Percentiles rank a stretch among this genome's conserved stretches.
These are phyloP conservation scores for Hericium alpestre DNA, from an alignment of 768 basidiomycete species.

Conservation along the genomic window DNA sequence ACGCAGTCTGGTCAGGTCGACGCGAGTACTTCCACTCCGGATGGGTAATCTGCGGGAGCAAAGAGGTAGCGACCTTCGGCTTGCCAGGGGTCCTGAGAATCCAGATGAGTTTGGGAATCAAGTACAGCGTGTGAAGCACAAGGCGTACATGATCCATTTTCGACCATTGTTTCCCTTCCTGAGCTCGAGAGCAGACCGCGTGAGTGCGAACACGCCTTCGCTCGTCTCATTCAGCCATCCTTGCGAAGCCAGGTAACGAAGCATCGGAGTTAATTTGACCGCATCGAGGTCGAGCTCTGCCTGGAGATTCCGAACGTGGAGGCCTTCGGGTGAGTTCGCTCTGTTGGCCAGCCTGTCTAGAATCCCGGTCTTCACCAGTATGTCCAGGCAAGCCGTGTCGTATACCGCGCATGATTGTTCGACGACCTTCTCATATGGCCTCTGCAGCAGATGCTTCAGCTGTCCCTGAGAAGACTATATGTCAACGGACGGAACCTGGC, in stretches of 20 bases:
- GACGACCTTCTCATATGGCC: conserved; percentile 13
- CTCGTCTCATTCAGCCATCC: conserved; percentile 15
- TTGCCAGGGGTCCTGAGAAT: conserved; percentile 8
- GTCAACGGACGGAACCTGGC: neutral
- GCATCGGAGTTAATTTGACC: conserved; percentile 9
- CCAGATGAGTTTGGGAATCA: neutral
- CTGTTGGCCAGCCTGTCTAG: conserved; percentile 9
- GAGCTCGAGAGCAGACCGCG: conserved; percentile 12
- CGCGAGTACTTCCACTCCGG: conserved; percentile 14
- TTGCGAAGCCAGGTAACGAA: conserved; percentile 10
- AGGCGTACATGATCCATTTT: conserved; percentile 8
- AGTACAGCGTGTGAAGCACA: neutral
- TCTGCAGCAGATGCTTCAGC: conserved; percentile 11
- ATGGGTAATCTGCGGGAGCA: conserved; percentile 8
- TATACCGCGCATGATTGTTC: conserved; percentile 14
- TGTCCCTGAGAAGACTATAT: conserved; percentile 7
- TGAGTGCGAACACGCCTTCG: conserved; percentile 13
- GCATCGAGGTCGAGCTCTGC: conserved; percentile 9
- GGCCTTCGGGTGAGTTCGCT: conserved; percentile 1
- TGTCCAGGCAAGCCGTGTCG: conserved; percentile 11
- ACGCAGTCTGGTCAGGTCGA: conserved; percentile 5
- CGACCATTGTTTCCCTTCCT: conserved; percentile 9
- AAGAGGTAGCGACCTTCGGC: conserved; percentile 5
- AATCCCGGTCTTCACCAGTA: conserved; percentile 12
- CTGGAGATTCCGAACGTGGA: conserved; percentile 9